phyloP scores from a whole-genome alignment of 192 early-diverging fungal species.

The Lunasporangiospora selenospora region DNA sequence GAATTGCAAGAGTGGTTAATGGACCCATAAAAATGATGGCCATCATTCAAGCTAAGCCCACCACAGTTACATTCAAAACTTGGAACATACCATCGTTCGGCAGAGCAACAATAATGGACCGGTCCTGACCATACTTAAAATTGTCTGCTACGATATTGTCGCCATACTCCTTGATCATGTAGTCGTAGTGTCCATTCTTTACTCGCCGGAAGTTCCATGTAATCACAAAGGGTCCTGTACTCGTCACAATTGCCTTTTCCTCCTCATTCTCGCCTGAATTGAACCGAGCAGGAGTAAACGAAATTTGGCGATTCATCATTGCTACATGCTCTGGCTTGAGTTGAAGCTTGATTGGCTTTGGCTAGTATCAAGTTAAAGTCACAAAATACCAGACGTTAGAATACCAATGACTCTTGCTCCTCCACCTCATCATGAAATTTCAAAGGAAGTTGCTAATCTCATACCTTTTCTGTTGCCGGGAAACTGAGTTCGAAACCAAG shows the following conservation, averaged over 20 bases:
- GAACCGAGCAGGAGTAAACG: conserved; percentile 91
- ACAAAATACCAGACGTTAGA: too few relatives aligned
- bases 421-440: too few relatives aligned
- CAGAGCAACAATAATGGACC: conserved; percentile 84
- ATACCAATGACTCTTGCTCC: too few relatives aligned
- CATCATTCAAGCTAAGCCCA: too few relatives aligned
- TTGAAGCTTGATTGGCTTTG: conserved; percentile 73
- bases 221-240: conserved; percentile 89
- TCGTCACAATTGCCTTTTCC: conserved; percentile 88
- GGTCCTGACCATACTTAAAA: conserved; percentile 85
- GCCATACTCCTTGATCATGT: conserved; percentile 87
- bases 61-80: not conserved
- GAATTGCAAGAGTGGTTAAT: too few relatives aligned
- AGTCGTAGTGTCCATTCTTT: conserved; percentile 82
- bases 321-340: conserved; percentile 90
- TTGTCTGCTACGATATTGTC: conserved; percentile 90
- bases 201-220: conserved; percentile 90
- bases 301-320: conserved; percentile 65
- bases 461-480: conserved; percentile 67
- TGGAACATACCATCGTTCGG: conserved; percentile 37
- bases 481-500: conserved; percentile 78
- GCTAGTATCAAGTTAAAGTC: too few relatives aligned
- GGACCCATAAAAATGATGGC: too few relatives aligned
- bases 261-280: conserved; percentile 73
- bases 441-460: not conserved